Evolutionary conservation across 306 rosid species (phyloP), one percentile per base, ranked within the genome.

Genomic region (Trichosanthes cucumerina): DNA sequence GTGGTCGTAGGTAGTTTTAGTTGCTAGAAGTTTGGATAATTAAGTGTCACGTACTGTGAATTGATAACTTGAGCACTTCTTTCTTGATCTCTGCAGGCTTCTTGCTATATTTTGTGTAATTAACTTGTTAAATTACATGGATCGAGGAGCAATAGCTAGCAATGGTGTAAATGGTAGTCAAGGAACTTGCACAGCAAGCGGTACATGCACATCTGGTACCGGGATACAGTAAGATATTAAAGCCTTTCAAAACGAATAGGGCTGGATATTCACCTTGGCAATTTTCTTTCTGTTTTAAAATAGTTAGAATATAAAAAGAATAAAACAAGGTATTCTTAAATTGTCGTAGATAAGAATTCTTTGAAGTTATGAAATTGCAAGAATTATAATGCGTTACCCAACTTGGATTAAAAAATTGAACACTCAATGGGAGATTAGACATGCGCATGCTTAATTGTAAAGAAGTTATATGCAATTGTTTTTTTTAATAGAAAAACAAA

Each of bases 101-200:
- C 93, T 93, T 74, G 75, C 78, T 79, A 62, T 91, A 75, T 93
- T 93, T 77, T 93, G 96, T 59, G 77, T 89, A 80, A 90, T 93
- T 69, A 93, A 91, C 88, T 76, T 93, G 86, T 75, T 93, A 84
- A 93, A 90, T 85, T 93, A 90, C 83, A 75, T 93, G 87, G 98
- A 93, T 79, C 92, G 96, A 72, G 98, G 98, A 84, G 86, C 93
- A 76, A 93, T 93, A 78, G 98, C 98, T 56, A 93, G 98, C 86
- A 93, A 91, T 77, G 98, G 98, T 81, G 98, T 93, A 66, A 93
- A 91, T 80, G 98, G 97, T 77, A 88, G 85, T 77, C 84, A 14
- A 16, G 83, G 85, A 86, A 88, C 87, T 72, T 93, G 98, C 88
- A 81, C 86, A 1, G 34, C 80, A 53, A 79, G 81, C 72, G 92